Conservation (phyloP, 2,329 filamentous ascomycete genomes). For the Amauroascus niger region DNA sequence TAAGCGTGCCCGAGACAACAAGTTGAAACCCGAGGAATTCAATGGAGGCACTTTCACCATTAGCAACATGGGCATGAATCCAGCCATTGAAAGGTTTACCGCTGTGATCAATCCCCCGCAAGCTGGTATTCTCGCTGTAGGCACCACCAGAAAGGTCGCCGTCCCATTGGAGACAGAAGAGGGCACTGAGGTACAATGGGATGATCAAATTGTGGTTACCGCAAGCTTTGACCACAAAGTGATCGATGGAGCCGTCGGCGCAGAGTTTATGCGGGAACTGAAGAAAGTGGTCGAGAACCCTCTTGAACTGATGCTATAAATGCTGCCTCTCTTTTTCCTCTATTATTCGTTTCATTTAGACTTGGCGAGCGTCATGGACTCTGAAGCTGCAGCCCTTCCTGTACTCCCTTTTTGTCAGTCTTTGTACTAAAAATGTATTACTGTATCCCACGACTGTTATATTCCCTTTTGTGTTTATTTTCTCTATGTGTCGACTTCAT, state of each 20-base stretch:
- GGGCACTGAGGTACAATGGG: conserved; percentile 73
- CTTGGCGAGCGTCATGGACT: conserved; percentile 11
- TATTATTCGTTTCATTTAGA: conserved; percentile 11
- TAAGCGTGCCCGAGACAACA: conserved; percentile 90
- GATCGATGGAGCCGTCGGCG: conserved; percentile 89
- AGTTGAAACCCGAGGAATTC: conserved; percentile 99
- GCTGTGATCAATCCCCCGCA: conserved; percentile 99
- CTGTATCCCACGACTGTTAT: conserved; percentile 2
- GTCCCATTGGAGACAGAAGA: conserved; percentile 78
- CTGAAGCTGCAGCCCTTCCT: neutral
- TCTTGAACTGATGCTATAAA: conserved; percentile 80
- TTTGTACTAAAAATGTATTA: conserved; percentile 14
- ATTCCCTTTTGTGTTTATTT: neutral
- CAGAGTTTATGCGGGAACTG: conserved; percentile 90
- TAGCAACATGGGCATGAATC: conserved; percentile 99
- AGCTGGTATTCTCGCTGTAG: conserved; percentile 87
- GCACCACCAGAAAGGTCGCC: conserved; percentile 91
- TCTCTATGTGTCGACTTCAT: neutral
- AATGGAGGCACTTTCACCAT: conserved; percentile 98
- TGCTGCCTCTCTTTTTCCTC: neutral
- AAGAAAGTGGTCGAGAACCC: conserved; percentile 99
- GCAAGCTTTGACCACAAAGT: conserved; percentile 99
- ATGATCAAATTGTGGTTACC: conserved; percentile 93
- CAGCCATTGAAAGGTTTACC: conserved; percentile 90
- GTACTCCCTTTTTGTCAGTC: neutral